Base-by-base conservation (phyloP, 2,329 filamentous ascomycete genomes). In the Colletotrichum orbiculare region DNA sequence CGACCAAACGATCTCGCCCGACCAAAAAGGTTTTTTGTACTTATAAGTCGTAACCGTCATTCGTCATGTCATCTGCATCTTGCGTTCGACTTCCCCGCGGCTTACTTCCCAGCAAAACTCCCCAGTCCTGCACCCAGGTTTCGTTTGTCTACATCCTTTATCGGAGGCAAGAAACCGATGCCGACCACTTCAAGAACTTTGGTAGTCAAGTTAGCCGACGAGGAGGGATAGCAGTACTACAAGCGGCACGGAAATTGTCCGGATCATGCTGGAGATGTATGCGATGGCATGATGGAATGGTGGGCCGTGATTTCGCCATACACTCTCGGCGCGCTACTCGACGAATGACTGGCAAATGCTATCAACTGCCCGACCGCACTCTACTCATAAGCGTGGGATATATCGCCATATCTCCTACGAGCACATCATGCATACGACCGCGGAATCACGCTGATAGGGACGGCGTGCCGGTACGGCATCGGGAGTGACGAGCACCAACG, bases 291-390 rank as follows among this genome's bases (percentile, higher is more conserved):
- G 60, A 25, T 58, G 60, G 54, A 57, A 63, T 52, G 60, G 60
- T 63, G 60, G 60, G 47, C 47, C 54, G 41, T 9, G 41, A 58
- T 63, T 58, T 53, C 60, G 54, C 54, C 60, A 63, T 63, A 35
- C 8, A 8, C n/a, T 39, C 59, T 52, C 47, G 60, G 41, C 47
- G 41, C 11, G 6, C 17, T 25, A 4, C 13, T 42, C 41, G 25
- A 39, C 60, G 60, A 63, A 63, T 63, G 34, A 53, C 8, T 3
- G 5, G 33, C 41, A 6, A 33, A 12, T 25, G 8, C 4, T 15
- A 46, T 2, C 41, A 37, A 9, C 39, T 41, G 11, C 13, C 2
- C 34, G 25, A 9, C 8, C n/a, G 8, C 34, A 9, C 8, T 35
- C 13, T 35, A 57, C 12, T 25, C 35, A 10, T 10, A 9, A 37